phyloP scores from a whole-genome alignment of 257 asterid species.

The Solanum chilense region DNA sequence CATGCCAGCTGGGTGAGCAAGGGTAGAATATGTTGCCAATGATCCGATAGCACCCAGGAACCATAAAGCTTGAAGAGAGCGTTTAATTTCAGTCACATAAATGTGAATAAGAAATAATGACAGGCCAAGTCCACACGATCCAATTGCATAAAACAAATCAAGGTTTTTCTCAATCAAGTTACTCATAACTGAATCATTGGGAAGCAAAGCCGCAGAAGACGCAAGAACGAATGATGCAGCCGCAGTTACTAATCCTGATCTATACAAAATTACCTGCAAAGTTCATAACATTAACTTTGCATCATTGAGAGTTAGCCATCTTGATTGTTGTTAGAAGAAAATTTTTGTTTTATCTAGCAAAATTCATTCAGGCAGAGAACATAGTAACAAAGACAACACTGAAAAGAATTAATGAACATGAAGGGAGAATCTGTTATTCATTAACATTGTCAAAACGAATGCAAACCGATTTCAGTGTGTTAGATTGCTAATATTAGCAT shows the following conservation, averaged over 20 bases:
- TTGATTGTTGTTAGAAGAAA: not conserved
- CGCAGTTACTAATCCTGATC: slow-evolving; percentile 82
- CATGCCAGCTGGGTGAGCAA: slow-evolving; percentile 63
- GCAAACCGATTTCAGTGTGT: not conserved
- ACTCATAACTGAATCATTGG: not conserved
- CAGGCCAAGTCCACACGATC: slow-evolving; percentile 72
- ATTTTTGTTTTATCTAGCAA: not conserved
- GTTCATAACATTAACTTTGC: not conserved
- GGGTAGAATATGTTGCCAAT: slow-evolving; percentile 32
- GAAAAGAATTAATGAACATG: not conserved
- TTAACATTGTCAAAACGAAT: not conserved
- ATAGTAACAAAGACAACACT: not conserved
- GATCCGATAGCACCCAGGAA: slow-evolving; percentile 62
- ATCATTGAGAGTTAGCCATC: not conserved
- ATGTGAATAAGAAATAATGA: slow-evolving; percentile 78
- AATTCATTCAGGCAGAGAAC: not conserved
- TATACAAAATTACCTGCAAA: slow-evolving; percentile 35
- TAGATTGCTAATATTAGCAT: not conserved
- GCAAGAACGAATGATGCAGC: slow-evolving; percentile 68
- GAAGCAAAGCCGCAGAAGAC: slow-evolving; percentile 49
- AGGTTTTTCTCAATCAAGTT: slow-evolving; percentile 29
- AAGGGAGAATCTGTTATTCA: not conserved
- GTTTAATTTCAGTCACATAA: slow-evolving; percentile 86
- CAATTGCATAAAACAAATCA: slow-evolving; percentile 42
- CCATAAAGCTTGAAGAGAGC: slow-evolving; percentile 81